These are phyloP conservation scores for Neonectria ditissima DNA, from an alignment of 2,329 filamentous ascomycete species.

Conservation along the genomic window DNA sequence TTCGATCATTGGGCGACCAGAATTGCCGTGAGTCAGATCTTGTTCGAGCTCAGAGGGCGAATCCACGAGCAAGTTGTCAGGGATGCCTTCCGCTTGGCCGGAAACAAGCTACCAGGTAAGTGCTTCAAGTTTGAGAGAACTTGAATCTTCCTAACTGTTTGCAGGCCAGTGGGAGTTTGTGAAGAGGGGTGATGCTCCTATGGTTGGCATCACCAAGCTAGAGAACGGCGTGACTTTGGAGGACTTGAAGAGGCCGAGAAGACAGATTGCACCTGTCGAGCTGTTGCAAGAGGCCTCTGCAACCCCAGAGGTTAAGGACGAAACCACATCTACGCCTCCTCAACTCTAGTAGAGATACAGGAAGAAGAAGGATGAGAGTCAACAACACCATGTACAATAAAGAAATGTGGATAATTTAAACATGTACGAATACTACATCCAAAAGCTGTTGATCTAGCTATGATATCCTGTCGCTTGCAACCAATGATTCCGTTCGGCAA, in stretches of 20 bases:
- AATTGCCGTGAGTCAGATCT: constrained; percentile 88
- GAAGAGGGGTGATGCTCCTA: constrained; percentile 87
- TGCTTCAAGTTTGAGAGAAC: constrained; percentile 32
- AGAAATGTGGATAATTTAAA: constrained; percentile 38
- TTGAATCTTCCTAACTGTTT: constrained; percentile 35
- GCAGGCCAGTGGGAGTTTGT: constrained; percentile 91
- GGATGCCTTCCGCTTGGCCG: constrained; percentile 93
- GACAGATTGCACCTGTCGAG: constrained; percentile 66
- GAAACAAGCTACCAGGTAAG: constrained; percentile 92
- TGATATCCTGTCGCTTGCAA: neutral
- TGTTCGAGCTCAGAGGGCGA: constrained; percentile 92
- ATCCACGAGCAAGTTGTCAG: constrained; percentile 94
- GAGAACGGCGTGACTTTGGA: constrained; percentile 85
- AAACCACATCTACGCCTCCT: constrained; percentile 50
- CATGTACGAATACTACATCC: constrained; percentile 43
- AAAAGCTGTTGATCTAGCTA: constrained; percentile 13
- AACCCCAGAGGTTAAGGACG: constrained; percentile 49
- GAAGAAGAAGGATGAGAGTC: constrained; percentile 16
- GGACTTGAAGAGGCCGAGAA: constrained; percentile 83
- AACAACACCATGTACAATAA: constrained; percentile 43
- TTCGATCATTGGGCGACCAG: constrained; percentile 97
- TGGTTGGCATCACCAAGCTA: constrained; percentile 94
- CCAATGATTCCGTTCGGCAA: neutral
- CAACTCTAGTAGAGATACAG: constrained; percentile 45
- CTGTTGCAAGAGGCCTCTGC: constrained; percentile 50